phyloP scores from a whole-genome alignment of 106 monocot species.

The Dendrobium chrysotoxum region DNA sequence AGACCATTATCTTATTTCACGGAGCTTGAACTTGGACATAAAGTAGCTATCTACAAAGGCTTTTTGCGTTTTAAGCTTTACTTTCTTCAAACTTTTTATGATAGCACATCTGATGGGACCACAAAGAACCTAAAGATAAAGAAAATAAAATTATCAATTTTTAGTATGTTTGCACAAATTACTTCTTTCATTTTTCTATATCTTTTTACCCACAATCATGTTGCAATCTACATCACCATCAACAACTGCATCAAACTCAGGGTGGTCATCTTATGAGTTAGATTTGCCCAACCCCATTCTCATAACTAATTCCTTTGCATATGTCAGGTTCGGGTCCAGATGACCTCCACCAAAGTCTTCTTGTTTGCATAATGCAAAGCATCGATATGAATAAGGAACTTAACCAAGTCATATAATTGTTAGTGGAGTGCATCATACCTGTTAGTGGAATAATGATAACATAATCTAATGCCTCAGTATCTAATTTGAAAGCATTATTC shows the following conservation, averaged over 20 bases:
- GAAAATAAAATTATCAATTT: conserved; percentile 6
- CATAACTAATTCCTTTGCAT: conserved; percentile 90
- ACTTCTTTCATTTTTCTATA: conserved; percentile 11
- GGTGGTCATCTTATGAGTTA: conserved; percentile 43
- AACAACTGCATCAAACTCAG: conserved; percentile 98
- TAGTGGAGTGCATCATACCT: conserved; percentile 86
- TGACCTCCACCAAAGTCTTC: conserved; percentile 98
- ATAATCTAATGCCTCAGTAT: not conserved
- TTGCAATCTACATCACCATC: conserved; percentile 99
- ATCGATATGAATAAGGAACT: not conserved
- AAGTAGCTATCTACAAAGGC: too few species aligned
- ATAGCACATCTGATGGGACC: conserved; percentile 94
- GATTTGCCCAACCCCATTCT: conserved; percentile 88
- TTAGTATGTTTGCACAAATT: not conserved
- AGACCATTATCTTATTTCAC: too few species aligned
- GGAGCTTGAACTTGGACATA: too few species aligned
- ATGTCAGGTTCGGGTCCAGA: conserved; percentile 95
- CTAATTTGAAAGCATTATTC: too few species aligned
- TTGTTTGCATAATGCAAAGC: conserved; percentile 22
- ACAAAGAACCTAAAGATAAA: conserved; percentile 71
- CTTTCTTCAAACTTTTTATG: too few species aligned
- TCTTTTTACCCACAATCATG: conserved; percentile 89
- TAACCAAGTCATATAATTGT: not conserved
- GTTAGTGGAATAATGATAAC: conserved; percentile 6
- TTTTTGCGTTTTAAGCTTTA: too few species aligned